phyloP scores from a whole-genome alignment of 192 early-diverging fungal genomes.

The Mortierella antarctica region DNA sequence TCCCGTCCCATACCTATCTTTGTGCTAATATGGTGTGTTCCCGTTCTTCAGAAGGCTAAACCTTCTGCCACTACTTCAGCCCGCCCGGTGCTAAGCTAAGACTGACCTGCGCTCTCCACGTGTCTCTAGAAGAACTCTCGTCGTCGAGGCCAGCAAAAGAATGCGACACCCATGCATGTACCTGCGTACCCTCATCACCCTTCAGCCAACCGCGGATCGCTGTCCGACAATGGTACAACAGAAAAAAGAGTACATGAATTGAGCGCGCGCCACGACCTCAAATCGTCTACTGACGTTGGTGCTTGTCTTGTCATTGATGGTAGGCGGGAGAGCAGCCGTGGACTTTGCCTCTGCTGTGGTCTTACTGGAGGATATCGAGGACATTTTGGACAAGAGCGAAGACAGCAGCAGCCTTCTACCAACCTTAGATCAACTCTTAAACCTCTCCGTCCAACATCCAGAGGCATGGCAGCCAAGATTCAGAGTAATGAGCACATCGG shows the following conservation, averaged over 20 bases:
- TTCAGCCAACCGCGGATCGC: slow-evolving; percentile 16
- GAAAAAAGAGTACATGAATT: slow-evolving; percentile 16
- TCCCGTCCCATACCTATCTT: too few species aligned
- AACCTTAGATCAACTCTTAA: slow-evolving; percentile 18
- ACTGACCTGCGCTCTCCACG: too few species aligned
- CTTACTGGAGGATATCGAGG: slow-evolving; percentile 17
- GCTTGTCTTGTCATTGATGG: background rate
- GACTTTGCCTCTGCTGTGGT: slow-evolving; percentile 14
- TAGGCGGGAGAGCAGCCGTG: background rate
- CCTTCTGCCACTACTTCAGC: too few species aligned
- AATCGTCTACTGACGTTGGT: too few species aligned
- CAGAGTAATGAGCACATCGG: slow-evolving; percentile 6
- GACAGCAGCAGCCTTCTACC: slow-evolving; percentile 11
- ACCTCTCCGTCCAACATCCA: slow-evolving; percentile 26
- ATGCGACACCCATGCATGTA: slow-evolving; percentile 3
- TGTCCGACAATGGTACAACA: slow-evolving; percentile 21
- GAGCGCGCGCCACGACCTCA: background rate
- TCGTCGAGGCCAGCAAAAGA: slow-evolving; percentile 32
- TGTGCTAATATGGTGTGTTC: too few species aligned
- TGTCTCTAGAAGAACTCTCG: slow-evolving; percentile 17
- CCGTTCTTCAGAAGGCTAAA: too few species aligned
- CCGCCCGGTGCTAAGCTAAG: too few species aligned
- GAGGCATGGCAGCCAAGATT: slow-evolving; percentile 35
- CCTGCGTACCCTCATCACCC: slow-evolving; percentile 3
- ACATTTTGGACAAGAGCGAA: slow-evolving; percentile 22